Percentiles rank a stretch among this genome's conserved stretches.
Conservation (phyloP, 805 yeast species). For the Scheffersomyces amazonensis region DNA sequence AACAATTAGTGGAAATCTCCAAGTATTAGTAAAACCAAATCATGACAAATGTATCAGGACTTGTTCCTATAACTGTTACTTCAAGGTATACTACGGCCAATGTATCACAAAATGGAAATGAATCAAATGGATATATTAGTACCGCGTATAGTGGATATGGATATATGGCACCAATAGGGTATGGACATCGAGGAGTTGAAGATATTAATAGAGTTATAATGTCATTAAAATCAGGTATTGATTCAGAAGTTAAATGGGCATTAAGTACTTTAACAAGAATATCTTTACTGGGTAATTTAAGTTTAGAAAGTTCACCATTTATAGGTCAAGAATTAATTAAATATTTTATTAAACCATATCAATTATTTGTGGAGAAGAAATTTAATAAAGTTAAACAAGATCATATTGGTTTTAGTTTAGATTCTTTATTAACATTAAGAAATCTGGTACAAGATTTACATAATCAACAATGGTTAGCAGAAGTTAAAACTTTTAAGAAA, state of each 20-base stretch:
- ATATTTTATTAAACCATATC: slow-evolving; percentile 34
- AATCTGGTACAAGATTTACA: slow-evolving; percentile 81
- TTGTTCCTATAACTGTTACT: background rate
- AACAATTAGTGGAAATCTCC: no score
- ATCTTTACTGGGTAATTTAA: slow-evolving; percentile 48
- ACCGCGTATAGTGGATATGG: background rate
- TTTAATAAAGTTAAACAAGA: slow-evolving; percentile 13
- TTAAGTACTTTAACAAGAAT: slow-evolving; percentile 51
- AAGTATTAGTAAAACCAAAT: no score
- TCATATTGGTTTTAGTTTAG: slow-evolving; percentile 27
- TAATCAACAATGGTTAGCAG: slow-evolving; percentile 75
- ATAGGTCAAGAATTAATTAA: slow-evolving; percentile 41
- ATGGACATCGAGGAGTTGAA: slow-evolving; percentile 54
- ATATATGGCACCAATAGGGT: slow-evolving; percentile 14
- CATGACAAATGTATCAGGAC: background rate
- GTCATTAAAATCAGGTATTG: slow-evolving; percentile 65
- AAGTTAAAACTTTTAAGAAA: slow-evolving; percentile 45
- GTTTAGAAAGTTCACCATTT: slow-evolving; percentile 41
- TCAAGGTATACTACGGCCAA: background rate
- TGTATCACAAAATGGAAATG: background rate
- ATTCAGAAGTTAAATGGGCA: slow-evolving; percentile 71
- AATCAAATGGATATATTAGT: background rate
- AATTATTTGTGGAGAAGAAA: slow-evolving; percentile 16
- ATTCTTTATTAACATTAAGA: slow-evolving; percentile 66
- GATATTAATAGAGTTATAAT: slow-evolving; percentile 64